Evolutionary conservation across 192 early-diverging fungal genomes (phyloP).

Genomic region (Gaertneriomyces sp.): DNA sequence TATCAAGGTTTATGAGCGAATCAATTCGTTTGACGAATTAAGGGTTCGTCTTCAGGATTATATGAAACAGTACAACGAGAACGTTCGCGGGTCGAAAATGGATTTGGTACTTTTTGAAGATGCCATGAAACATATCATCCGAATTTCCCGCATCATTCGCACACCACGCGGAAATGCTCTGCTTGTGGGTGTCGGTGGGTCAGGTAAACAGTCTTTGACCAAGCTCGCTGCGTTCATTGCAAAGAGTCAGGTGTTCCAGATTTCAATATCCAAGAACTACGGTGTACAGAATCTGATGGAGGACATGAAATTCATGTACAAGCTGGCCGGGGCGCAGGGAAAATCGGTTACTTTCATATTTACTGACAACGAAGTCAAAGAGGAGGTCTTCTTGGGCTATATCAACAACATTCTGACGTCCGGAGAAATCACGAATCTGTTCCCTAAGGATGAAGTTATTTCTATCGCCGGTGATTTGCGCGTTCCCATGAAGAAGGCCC

Average conservation of each 20-base stretch:
- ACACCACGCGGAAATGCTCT: constrained; percentile 59
- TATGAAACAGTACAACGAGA: constrained; percentile 64
- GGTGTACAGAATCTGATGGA: constrained; percentile 59
- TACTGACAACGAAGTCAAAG: constrained; percentile 66
- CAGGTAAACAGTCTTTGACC: constrained; percentile 63
- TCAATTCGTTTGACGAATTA: constrained; percentile 54
- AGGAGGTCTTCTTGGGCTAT: constrained; percentile 60
- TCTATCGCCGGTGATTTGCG: constrained; percentile 53
- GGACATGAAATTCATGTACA: constrained; percentile 67
- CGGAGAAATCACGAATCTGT: constrained; percentile 62
- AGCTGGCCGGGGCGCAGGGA: constrained; percentile 56
- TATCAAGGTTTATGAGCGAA: constrained; percentile 59
- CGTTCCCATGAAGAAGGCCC: constrained; percentile 53
- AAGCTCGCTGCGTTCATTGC: constrained; percentile 64
- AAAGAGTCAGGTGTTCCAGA: constrained; percentile 61
- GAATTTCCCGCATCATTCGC: constrained; percentile 61
- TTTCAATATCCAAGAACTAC: constrained; percentile 63
- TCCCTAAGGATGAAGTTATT: constrained; percentile 65
- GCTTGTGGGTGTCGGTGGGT: constrained; percentile 65
- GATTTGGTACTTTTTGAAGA: constrained; percentile 67
- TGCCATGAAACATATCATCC: constrained; percentile 64
- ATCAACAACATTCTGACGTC: constrained; percentile 67
- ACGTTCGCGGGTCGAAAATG: constrained; percentile 58
- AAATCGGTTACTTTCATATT: constrained; percentile 62
- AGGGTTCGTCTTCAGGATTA: constrained; percentile 51